These are phyloP conservation scores for Sporothrix phasma DNA, from an alignment of 2,329 filamentous ascomycete species.

Conservation along the genomic window DNA sequence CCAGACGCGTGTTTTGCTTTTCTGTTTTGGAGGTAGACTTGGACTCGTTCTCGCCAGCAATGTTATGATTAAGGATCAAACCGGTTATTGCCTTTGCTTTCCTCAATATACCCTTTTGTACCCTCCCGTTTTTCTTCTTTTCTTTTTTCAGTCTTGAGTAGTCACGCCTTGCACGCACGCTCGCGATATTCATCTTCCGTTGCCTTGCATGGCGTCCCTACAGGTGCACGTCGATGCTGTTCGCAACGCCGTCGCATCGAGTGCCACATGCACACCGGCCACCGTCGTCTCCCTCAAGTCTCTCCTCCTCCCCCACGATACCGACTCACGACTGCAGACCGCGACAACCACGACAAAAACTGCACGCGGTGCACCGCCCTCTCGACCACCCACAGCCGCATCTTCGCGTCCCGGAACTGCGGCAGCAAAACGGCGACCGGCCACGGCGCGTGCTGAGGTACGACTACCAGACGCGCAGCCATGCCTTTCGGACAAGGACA, in stretches of 20 bases:
- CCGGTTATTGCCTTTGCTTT: conserved; percentile 22
- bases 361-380: conserved; percentile 13
- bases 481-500: conserved; percentile 45
- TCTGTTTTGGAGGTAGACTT: conserved; percentile 22
- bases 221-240: conserved; percentile 35
- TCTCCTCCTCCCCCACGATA: conserved; percentile 32
- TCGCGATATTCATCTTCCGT: background rate
- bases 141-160: conserved; percentile 5
- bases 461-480: conserved; percentile 13
- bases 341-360: conserved; percentile 7
- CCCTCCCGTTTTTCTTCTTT: conserved; percentile 20
- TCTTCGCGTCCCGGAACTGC: conserved; percentile 21
- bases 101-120: background rate
- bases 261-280: conserved; percentile 37
- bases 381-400: conserved; percentile 21
- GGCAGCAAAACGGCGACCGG: conserved; percentile 20
- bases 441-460: conserved; percentile 3
- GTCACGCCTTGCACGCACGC: conserved; percentile 10
- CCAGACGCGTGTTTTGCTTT: conserved; percentile 7
- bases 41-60: conserved; percentile 19
- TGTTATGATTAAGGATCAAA: conserved; percentile 29
- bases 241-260: conserved; percentile 36
- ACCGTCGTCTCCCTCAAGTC: conserved; percentile 37
- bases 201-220: conserved; percentile 29
- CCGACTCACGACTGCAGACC: conserved; percentile 20